Conservation (phyloP, 164 flowering plant species). For the Umbilicus rupestris region DNA sequence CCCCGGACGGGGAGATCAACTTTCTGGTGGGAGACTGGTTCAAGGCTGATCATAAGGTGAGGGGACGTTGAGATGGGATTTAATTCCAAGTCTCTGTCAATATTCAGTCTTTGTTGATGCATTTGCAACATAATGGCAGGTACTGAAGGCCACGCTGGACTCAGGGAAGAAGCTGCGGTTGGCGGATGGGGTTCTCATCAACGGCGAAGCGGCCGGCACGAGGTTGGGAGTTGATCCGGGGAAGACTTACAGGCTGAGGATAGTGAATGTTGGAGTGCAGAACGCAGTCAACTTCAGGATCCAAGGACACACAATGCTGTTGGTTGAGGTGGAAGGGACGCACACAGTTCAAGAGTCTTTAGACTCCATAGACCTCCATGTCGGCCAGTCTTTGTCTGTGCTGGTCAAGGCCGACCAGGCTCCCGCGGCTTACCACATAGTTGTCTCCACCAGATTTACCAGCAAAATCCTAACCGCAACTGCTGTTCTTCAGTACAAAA, state of each 20-base stretch:
- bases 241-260: slow-evolving; percentile 81
- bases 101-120: too few relatives aligned
- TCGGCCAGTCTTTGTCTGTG: slow-evolving; percentile 86
- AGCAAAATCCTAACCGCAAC: slow-evolving; percentile 62
- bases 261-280: slow-evolving; percentile 80
- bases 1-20: slow-evolving; percentile 67
- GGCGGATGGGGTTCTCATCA: slow-evolving; percentile 92
- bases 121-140: slow-evolving; percentile 20
- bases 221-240: slow-evolving; percentile 83
- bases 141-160: slow-evolving; percentile 42
- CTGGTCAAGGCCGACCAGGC: slow-evolving; percentile 81
- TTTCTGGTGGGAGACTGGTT: slow-evolving; percentile 87
- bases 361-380: slow-evolving; percentile 68
- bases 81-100: too few relatives aligned
- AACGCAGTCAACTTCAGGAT: slow-evolving; percentile 89
- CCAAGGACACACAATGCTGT: slow-evolving; percentile 70
- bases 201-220: slow-evolving; percentile 81
- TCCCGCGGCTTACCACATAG: slow-evolving; percentile 64
- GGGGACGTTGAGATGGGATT: background rate
- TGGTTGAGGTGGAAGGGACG: slow-evolving; percentile 91
- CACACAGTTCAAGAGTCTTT: slow-evolving; percentile 78
- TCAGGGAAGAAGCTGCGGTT: slow-evolving; percentile 57
- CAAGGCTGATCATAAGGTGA: slow-evolving; percentile 60
- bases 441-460: slow-evolving; percentile 82
- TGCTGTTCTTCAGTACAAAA: slow-evolving; percentile 73